Percentiles rank a stretch among this genome's conserved stretches.
Conservation (phyloP, 768 basidiomycete genomes). For the Auriscalpium vulgare region DNA sequence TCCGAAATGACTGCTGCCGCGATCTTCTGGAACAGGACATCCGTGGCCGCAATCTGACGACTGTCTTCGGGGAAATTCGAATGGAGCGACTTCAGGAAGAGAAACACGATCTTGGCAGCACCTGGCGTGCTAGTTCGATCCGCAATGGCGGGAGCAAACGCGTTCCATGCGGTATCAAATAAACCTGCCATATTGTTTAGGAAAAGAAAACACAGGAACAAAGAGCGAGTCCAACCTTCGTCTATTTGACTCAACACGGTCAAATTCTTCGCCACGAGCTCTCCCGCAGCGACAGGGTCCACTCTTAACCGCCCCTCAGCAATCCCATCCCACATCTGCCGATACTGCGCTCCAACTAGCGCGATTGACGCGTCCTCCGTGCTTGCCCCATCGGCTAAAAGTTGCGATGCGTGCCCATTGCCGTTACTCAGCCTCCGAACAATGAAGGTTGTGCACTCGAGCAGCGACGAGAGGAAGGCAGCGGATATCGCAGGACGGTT, state of each 20-base stretch:
- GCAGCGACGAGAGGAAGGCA: conserved; percentile 58
- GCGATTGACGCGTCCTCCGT: conserved; percentile 4
- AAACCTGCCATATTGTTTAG: conserved; percentile 26
- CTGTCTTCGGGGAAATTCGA: conserved; percentile 29
- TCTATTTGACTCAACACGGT: conserved; percentile 18
- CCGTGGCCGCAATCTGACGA: conserved; percentile 16
- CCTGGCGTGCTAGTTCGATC: conserved; percentile 1
- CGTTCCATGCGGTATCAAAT: conserved; percentile 42
- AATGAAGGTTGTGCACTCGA: conserved; percentile 65
- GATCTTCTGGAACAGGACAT: conserved; percentile 18
- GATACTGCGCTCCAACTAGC: conserved; percentile 40
- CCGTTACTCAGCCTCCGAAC: conserved; percentile 32
- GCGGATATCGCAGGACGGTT: conserved; percentile 44
- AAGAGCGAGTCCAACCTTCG: conserved; percentile 16
- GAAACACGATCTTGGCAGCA: conserved; percentile 30
- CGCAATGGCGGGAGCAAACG: conserved; percentile 27
- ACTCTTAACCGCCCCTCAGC: conserved; percentile 37
- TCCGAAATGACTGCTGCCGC: no score
- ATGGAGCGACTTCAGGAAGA: conserved; percentile 38
- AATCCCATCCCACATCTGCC: conserved; percentile 42
- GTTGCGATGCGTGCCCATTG: conserved; percentile 6
- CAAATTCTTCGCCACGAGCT: conserved; percentile 36
- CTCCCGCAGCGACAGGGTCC: conserved; percentile 35
- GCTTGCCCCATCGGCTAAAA: conserved; percentile 5
- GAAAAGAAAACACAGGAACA: not conserved